Evolutionary conservation across 192 early-diverging fungal species (phyloP), one percentile per base, ranked within the genome.

Genomic region (Linnemannia schmuckeri): DNA sequence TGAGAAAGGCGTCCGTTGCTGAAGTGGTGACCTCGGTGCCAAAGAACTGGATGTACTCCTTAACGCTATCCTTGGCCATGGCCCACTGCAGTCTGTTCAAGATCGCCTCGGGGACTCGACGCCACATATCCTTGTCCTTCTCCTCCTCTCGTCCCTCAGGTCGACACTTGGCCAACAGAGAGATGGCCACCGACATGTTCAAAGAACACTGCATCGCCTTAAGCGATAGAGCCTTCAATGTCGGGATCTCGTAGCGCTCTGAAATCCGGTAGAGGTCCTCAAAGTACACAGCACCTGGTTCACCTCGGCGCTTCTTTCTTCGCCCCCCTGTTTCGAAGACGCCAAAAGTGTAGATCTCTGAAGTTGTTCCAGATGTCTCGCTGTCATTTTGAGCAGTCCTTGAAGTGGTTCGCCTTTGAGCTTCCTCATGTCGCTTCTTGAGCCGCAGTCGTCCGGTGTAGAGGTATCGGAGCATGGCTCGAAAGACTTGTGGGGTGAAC

Each of bases 121-220:
- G 12, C 8, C 42, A 35, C 30, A 38, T 17, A 6, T 30, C 42
- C 24, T 70, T 42, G 30, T 33, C 47, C 46, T 40, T 9, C 2
- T 18, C 17, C 18, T 68, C 75, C 9, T 52, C 71, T 35, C 7
- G 6, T 2, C 22, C 37, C 17, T 72, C 70, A 4, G 9, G 41
- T 12, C 40, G 6, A 35, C 9, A 27, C n/a, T 86, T 86, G 41
- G 55, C 35, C 33, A 86, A n/a, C 44, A 86, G 72, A 7, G 78
- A 75, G n/a, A 86, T 69, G 24, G 83, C 83, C n/a, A 81, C 77
- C 55, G 78, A 76, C 83, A 86, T 77, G 75, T 77, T 69, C 37
- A 86, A 35, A 0, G 74, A 68, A 49, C 55, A 68, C 27, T 77
- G 78, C 68, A 86, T 80, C 4, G 77, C 83, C 46, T 80, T 80